phyloP scores from a whole-genome alignment of 352 stramenopile species.

The Peronospora farinosa region DNA sequence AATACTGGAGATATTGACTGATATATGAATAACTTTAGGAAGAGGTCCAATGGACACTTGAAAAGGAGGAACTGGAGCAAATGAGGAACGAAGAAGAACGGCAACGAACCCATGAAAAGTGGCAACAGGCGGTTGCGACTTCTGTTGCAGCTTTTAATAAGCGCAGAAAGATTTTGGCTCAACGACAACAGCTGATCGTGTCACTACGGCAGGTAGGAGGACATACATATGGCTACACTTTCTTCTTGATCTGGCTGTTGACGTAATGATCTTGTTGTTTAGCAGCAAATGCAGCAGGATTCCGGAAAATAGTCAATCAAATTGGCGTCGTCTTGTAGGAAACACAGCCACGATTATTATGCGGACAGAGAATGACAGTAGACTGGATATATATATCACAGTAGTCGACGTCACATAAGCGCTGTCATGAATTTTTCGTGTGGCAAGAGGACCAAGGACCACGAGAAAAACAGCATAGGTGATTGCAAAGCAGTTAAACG shows the following conservation, averaged over 20 bases:
- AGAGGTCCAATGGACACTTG: slow-evolving; percentile 32
- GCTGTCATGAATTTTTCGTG: slow-evolving; percentile 11
- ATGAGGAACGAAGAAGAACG: slow-evolving; percentile 55
- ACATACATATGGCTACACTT: not conserved
- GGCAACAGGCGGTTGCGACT: slow-evolving; percentile 36
- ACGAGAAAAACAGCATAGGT: slow-evolving; percentile 34
- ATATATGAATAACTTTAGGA: slow-evolving; percentile 24
- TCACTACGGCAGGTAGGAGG: slow-evolving; percentile 49
- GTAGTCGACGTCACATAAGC: slow-evolving; percentile 25
- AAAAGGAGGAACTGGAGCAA: slow-evolving; percentile 40
- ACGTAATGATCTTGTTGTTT: not conserved
- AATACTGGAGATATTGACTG: slow-evolving; percentile 3
- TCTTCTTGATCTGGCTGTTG: not conserved
- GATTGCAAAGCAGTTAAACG: too few relatives aligned
- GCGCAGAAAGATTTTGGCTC: slow-evolving; percentile 38
- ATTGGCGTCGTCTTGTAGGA: too few relatives aligned
- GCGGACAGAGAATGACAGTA: too few relatives aligned
- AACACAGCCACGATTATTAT: too few relatives aligned
- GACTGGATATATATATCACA: slow-evolving; percentile 18
- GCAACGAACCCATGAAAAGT: slow-evolving; percentile 51
- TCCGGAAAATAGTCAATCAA: not conserved
- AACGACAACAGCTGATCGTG: slow-evolving; percentile 45
- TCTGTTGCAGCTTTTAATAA: slow-evolving; percentile 39
- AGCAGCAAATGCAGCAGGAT: slow-evolving; percentile 14
- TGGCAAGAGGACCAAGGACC: slow-evolving; percentile 23